A percentile compares a stretch with the other conserved stretches of the same genome.
These are phyloP conservation scores for Phallus indusiatus DNA, from an alignment of 768 basidiomycete species.

Conservation along the genomic window DNA sequence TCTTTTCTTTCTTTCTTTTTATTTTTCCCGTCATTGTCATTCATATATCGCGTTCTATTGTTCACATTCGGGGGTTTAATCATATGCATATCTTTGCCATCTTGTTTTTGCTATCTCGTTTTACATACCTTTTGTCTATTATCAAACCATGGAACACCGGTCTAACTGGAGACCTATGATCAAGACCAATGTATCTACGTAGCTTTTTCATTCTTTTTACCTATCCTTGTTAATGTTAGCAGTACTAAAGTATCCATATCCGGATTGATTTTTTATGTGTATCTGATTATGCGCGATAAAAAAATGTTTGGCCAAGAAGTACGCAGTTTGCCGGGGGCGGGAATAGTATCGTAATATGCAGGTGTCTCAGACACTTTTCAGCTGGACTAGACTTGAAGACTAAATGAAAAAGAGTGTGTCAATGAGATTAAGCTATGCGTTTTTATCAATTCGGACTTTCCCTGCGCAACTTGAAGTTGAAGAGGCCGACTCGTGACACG, in stretches of 20 bases:
- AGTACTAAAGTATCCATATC: not conserved
- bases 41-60: not conserved
- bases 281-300: no score
- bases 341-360: no score
- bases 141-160: not conserved
- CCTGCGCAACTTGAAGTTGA: not conserved
- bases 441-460: not conserved
- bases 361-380: no score
- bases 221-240: not conserved
- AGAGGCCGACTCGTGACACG: no score
- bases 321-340: no score
- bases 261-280: not conserved
- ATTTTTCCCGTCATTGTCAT: not conserved
- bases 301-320: no score
- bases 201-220: not conserved
- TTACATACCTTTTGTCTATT: not conserved
- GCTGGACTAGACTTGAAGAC: no score
- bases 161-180: not conserved
- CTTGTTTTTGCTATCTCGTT: not conserved
- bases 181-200: not conserved
- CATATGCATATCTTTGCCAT: not conserved
- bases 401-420: no score
- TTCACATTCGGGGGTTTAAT: not conserved
- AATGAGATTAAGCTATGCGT: no score
- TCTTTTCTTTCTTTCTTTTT: not conserved